phyloP scores from a whole-genome alignment of 139 green algal species.

The Spirogloea muscicola region DNA sequence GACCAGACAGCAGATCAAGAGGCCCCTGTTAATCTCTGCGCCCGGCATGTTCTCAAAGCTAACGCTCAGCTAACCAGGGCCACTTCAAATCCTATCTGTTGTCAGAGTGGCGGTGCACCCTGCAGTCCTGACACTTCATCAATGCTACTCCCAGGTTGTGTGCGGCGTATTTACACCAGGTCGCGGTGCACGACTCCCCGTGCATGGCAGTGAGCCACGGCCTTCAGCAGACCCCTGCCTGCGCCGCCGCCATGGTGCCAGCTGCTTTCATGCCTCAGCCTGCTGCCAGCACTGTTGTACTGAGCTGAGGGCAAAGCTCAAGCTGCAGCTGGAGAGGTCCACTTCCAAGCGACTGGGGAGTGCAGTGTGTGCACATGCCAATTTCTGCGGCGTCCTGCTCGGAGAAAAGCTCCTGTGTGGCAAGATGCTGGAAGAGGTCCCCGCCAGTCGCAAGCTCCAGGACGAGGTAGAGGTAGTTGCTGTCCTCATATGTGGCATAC shows the following conservation, averaged over 20 bases:
- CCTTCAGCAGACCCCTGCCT: conserved; percentile 23
- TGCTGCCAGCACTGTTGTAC: neutral
- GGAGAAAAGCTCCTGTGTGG: neutral
- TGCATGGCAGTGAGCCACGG: conserved; percentile 15
- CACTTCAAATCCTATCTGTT: neutral
- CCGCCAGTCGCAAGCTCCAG: conserved; percentile 7
- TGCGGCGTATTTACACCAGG: conserved; percentile 49
- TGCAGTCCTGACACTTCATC: neutral
- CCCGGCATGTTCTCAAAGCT: neutral
- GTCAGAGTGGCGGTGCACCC: neutral
- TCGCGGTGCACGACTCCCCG: conserved; percentile 21
- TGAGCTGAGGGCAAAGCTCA: conserved; percentile 3
- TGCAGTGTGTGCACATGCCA: neutral
- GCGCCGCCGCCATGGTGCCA: neutral
- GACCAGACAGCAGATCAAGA: neutral
- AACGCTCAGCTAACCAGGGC: neutral
- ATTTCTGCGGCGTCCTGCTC: conserved; percentile 12
- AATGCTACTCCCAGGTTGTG: neutral
- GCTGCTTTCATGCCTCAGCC: neutral
- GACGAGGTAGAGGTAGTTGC: conserved; percentile 18
- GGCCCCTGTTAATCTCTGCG: neutral
- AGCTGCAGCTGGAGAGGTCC: neutral
- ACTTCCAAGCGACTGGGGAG: neutral
- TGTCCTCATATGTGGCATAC: conserved; percentile 29
- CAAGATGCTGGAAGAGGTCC: conserved; percentile 22